phyloP scores from a whole-genome alignment of 805 yeast genomes.

The Cyberlindnera veronae region DNA sequence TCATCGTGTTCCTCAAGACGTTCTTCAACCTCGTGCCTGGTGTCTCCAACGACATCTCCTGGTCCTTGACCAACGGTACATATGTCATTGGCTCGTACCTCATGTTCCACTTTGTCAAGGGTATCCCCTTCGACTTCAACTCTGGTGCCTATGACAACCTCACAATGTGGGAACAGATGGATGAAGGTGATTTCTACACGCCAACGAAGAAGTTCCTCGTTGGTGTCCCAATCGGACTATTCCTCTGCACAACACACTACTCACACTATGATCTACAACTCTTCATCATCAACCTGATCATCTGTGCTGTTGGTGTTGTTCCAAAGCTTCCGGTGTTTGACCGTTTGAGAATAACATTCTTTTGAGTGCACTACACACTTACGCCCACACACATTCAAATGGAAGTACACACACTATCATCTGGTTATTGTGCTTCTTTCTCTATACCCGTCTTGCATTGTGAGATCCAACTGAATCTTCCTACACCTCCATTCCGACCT shows the following conservation, averaged over 20 bases:
- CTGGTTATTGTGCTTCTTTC: no score
- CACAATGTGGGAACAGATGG: constrained; percentile 98
- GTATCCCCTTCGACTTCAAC: constrained; percentile 96
- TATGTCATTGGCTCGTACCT: constrained; percentile 89
- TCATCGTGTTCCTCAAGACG: constrained; percentile 68
- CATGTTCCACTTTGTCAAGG: constrained; percentile 96
- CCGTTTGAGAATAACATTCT: constrained; percentile 57
- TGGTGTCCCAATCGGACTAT: constrained; percentile 88
- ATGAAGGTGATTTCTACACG: constrained; percentile 94
- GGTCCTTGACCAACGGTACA: constrained; percentile 91
- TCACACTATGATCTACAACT: constrained; percentile 76
- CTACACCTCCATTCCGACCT: no score
- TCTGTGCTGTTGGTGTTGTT: constrained; percentile 82
- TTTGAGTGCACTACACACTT: constrained; percentile 7
- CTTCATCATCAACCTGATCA: constrained; percentile 68
- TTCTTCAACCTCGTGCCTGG: constrained; percentile 79
- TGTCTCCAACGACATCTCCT: constrained; percentile 77
- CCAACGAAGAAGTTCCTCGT: constrained; percentile 92
- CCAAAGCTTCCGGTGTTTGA: constrained; percentile 88
- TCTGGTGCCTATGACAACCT: constrained; percentile 93
- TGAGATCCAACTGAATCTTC: neutral
- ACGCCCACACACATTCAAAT: neutral
- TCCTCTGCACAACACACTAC: constrained; percentile 85
- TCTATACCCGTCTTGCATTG: neutral
- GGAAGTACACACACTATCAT: no score